Base-by-base conservation (phyloP, 148 eudicot species). In the Silene uniflora region DNA sequence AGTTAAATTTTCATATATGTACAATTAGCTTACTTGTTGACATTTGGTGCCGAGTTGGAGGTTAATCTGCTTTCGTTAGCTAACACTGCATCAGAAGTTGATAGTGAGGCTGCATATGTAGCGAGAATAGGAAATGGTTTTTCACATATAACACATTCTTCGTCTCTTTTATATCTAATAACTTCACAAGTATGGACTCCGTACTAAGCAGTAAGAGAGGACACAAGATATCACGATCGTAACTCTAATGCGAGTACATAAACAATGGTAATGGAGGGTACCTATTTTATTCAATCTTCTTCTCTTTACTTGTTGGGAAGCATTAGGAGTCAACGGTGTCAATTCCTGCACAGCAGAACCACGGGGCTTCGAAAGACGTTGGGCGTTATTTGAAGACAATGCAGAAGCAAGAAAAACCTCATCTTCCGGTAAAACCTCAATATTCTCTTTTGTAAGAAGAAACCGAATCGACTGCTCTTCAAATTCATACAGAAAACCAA, bases 401-500 rank as follows among this genome's bases (percentile, higher is more conserved):
- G 62, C 54, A 60, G 23, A 19, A 59, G 60, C 77, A 67, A 79
- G 77, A 58, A 79, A 73, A 61, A n/a, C 69, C 39, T 73, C 77
- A 68, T 79, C 81, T 73, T 79, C 81, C 7, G 13, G 9, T 46
- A 25, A 46, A 67, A 79, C 25, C 81, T 79, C 77, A 17, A 73
- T 60, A 60, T 73, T 79, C 22, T 73, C 81, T 58, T 46, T 67
- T 44, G 73, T 67, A 73, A 79, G 81, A 72, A 73, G 70, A 73
- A 73, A 79, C 49, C 70, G 67, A 59, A 79, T 23, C 4, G 77
- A 79, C 0, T 73, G 69, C 69, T 79, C 77, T 46, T 79, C 67
- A 67, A 79, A 79, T 11, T 73, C 81, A 46, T 58, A 44, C 56
- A 79, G 59, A 47, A 73, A 79, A 58, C 73, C 77, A 73, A 79